These are phyloP conservation scores for Pseudocercospora fijiensis DNA, from an alignment of 2,329 filamentous ascomycete genomes.

Conservation along the genomic window DNA sequence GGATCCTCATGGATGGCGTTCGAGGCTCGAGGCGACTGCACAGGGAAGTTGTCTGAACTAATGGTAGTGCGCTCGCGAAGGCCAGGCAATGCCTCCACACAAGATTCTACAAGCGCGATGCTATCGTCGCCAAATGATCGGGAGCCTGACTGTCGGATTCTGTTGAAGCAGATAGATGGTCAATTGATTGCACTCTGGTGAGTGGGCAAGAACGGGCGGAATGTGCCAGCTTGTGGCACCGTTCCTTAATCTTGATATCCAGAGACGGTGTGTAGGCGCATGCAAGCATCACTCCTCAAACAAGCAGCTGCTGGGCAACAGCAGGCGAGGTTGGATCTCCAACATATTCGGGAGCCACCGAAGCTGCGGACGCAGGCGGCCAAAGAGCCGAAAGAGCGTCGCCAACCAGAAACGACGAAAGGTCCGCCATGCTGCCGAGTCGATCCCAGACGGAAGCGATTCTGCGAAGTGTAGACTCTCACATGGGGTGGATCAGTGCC, in stretches of 20 bases:
- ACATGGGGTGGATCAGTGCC: conserved; percentile 28
- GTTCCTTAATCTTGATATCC: conserved; percentile 33
- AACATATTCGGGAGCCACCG: conserved; percentile 24
- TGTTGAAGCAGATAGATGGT: conserved; percentile 30
- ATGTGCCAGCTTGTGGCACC: conserved; percentile 27
- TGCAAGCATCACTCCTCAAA: conserved; percentile 26
- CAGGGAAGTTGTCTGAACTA: conserved; percentile 24
- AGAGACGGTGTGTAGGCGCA: conserved; percentile 27
- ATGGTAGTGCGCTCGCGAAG: conserved; percentile 21
- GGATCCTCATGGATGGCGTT: conserved; percentile 21
- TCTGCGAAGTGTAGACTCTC: conserved; percentile 26
- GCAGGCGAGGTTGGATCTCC: conserved; percentile 24
- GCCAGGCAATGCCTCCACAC: conserved; percentile 23
- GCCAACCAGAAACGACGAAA: conserved; percentile 28
- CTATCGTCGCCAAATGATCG: conserved; percentile 19
- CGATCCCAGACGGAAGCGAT: conserved; percentile 31
- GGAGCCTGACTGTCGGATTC: conserved; percentile 24
- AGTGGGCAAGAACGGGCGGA: conserved; percentile 24
- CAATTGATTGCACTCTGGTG: conserved; percentile 30
- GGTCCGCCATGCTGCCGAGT: conserved; percentile 29
- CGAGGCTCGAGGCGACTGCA: conserved; percentile 22
- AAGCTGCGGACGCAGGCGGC: conserved; percentile 17
- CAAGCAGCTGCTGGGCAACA: conserved; percentile 29
- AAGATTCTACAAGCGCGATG: conserved; percentile 18
- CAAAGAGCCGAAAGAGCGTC: conserved; percentile 21